Evolutionary conservation across 345 rosid genomes (phyloP).

Genomic region (Gossypium rotundifolium): DNA sequence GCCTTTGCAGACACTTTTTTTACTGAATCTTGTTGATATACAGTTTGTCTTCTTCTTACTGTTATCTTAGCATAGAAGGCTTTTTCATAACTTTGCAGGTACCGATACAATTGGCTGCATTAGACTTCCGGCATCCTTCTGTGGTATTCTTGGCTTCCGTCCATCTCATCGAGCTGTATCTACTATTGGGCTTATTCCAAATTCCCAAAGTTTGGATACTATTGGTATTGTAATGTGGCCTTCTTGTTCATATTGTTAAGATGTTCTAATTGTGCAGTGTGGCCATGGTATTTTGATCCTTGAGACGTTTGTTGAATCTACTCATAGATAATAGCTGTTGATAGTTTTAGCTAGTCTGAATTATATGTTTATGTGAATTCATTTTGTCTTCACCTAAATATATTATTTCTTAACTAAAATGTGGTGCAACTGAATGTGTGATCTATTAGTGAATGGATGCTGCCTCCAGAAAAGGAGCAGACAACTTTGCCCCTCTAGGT

Average conservation of each 20-base stretch:
- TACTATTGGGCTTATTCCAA: conserved; percentile 67
- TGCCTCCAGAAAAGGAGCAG: neutral
- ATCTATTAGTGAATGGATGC: neutral
- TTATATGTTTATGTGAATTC: neutral
- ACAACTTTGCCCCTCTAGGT: neutral
- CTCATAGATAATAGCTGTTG: neutral
- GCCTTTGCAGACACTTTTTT: neutral
- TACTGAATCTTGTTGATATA: neutral
- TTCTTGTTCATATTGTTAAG: neutral
- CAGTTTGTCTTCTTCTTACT: neutral
- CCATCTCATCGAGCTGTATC: conserved; percentile 84
- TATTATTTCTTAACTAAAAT: neutral
- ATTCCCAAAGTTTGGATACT: conserved; percentile 79
- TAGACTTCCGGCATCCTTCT: conserved; percentile 81
- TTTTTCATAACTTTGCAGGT: conserved; percentile 36
- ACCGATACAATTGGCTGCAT: conserved; percentile 72
- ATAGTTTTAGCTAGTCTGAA: neutral
- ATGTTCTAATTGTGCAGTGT: neutral
- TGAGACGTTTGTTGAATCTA: conserved; percentile 37
- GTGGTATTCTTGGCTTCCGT: conserved; percentile 83
- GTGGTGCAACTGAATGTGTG: neutral
- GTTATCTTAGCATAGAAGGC: conserved; percentile 4
- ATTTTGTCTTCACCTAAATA: neutral
- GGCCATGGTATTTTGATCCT: conserved; percentile 12
- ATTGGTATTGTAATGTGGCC: conserved; percentile 47